Evolutionary conservation across 2,329 filamentous ascomycete species (phyloP), one percentile per base, ranked within the genome.

Genomic region (Fusarium liriodendri): DNA sequence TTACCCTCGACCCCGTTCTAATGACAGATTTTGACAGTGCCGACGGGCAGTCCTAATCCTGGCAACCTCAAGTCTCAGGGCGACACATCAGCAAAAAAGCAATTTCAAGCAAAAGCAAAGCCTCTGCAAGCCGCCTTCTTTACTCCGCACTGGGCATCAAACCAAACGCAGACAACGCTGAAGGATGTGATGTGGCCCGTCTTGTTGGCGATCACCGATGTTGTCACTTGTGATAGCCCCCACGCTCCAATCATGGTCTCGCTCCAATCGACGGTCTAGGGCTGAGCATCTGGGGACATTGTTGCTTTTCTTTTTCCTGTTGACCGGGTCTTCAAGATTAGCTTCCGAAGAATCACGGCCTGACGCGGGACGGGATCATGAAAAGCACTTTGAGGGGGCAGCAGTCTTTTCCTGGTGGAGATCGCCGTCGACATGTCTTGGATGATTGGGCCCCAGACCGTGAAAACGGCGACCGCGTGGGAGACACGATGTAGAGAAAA

Each of bases 221-320:
- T 62, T 66, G 54, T 75, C 72, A 72, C 66, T 70, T 75, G 55
- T 75, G 70, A 77, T 61, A 78, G 38, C 32, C 16, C 20, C 35
- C 37, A 47, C 27, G 25, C 40, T 60, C 45, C 63, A 58, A 72
- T 63, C 45, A 42, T 35, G n/a, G 25, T n/a, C 50, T 57, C 33
- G 50, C 29, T 52, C 22, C 27, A 50, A 55, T 67, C 42, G 37
- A 47, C 32, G 22, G 40, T 27, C 54, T 25, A 62, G 47, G 37
- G 42, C 58, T 64, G 38, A 57, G 67, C 58, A 69, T 59, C 55
- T 71, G 20, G 33, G 50, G 47, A 66, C 59, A n/a, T 42, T 40
- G 22, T 65, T 18, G 40, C 67, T 71, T 66, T 66, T 47, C 54
- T 71, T 63, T 66, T 47, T 69, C 9, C 25, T 50, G 22, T 64